Evolutionary conservation across 306 rosid genomes (phyloP), one percentile per base, ranked within the genome.

Genomic region (Quercus parvula): DNA sequence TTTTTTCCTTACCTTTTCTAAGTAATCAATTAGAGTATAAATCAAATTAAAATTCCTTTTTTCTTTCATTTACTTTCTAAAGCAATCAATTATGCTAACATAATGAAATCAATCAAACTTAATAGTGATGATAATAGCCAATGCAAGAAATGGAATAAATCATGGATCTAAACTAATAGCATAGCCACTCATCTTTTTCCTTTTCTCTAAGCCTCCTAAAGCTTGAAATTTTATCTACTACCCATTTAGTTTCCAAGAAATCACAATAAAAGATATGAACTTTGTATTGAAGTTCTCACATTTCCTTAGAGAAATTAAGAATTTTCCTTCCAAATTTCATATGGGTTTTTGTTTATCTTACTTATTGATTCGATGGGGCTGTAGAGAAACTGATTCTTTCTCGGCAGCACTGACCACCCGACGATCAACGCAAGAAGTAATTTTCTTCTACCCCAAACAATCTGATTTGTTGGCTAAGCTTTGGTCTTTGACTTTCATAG

Each of bases 401-500:
- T 76, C 83, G 5, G 81, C 38, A 46, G 82, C 24, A 51, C 62
- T 56, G 73, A 79, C 77, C 46, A 64, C 70, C 20, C 80, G 79
- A 66, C 76, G 80, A 75, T 81, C 84, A 1, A 77, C 69, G 25
- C 77, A 77, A 77, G 86, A 84, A 62, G 78, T n/a, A 25, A 70
- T 63, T 70, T 84, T 87, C 86, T 77, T 87, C 82, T 82, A 79
- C 56, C 81, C 84, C 62, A 79, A 79, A 82, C 77, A 61, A 24
- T 79, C 81, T 0, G 86, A 11, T 70, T 63, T 81, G 66, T 30
- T 66, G 30, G 56, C 81, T 33, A 81, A 77, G 80, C 54, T 74
- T 41, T 76, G 75, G n/a, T 85, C 88, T 77, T 82, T 86, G 55
- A 82, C 74, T 57, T 88, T 88, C 31, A 77, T 74, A 75, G 83